phyloP scores from a whole-genome alignment of 495 filamentous ascomycete genomes.

The Daldinia concentrica region DNA sequence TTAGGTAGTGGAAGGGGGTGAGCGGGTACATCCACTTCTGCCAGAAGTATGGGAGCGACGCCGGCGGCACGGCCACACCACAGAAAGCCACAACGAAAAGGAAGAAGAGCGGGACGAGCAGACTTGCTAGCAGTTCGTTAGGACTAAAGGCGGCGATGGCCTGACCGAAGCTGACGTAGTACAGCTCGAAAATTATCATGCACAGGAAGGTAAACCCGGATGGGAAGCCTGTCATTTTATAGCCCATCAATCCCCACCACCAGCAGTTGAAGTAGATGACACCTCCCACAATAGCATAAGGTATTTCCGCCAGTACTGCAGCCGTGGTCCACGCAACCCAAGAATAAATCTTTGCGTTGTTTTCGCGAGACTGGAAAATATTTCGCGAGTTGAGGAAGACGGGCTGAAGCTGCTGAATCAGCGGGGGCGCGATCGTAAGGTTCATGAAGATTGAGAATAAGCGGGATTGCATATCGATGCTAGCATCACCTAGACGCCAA shows the following conservation, averaged over 20 bases:
- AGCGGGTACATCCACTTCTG: constrained; percentile 72
- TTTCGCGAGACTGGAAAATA: constrained; percentile 76
- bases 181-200: constrained; percentile 76
- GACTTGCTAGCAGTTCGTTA: constrained; percentile 74
- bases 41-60: constrained; percentile 67
- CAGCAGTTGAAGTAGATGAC: constrained; percentile 66
- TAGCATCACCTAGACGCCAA: constrained; percentile 68
- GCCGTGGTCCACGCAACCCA: constrained; percentile 67
- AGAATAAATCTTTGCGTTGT: constrained; percentile 77
- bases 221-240: constrained; percentile 55
- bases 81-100: constrained; percentile 71
- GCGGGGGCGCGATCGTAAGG: constrained; percentile 56
- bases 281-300: constrained; percentile 64
- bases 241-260: constrained; percentile 66
- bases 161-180: constrained; percentile 77
- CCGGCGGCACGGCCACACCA: constrained; percentile 68
- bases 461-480: constrained; percentile 76
- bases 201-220: constrained; percentile 60
- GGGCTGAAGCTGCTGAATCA: constrained; percentile 70
- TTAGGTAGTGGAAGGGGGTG: constrained; percentile 70
- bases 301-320: constrained; percentile 66
- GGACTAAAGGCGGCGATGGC: constrained; percentile 78
- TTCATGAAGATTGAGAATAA: constrained; percentile 80
- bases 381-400: constrained; percentile 73
- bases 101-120: constrained; percentile 74